Evolutionary conservation across 768 basidiomycete genomes (phyloP), one percentile per base, ranked within the genome.

Genomic region (Mrakia gelida): DNA sequence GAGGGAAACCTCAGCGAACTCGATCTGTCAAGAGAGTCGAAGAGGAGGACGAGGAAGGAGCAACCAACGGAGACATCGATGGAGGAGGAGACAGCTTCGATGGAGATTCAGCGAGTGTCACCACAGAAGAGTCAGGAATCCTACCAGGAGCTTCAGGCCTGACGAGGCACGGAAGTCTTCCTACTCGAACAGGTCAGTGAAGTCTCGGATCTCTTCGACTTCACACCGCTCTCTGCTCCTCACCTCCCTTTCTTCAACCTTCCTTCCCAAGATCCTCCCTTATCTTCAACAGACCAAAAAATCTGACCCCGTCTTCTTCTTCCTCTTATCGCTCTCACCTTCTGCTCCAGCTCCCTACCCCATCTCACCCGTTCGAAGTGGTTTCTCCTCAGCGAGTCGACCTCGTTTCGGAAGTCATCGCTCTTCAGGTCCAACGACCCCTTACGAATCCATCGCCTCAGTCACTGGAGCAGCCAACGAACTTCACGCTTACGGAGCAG

Each of bases 401-500:
- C 67, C 67, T 70, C 67, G 67, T 11, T 70, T 70, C 38, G 67
- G 67, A n/a, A 38, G 34, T n/a, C 65, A 67, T 41, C 67, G 67
- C 21, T 70, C 67, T 1, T 67, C 65, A 34, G 65, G 67, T 41
- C 34, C 34, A 21, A 21, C 3, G 23, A 41, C 38, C 41, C 34
- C 34, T 38, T 70, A 67, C 67, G 67, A 70, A n/a, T 70, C 67
- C 34, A 70, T 70, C 67, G 67, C 67, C 26, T 70, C 38, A 26
- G 67, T 70, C 26, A 70, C 67, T 3, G 67, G 67, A 21, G 45
- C 45, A 21, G 49, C 49, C 38, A 38, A 32, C 30, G 67, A 70
- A 6, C 67, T 70, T 11, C 23, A 71, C 34, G 72, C 72, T 5
- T 43, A 52, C 72, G 38, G 61, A n/a, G 28, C 41, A 30, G 62